Evolutionary conservation across 2,329 filamentous ascomycete genomes (phyloP).

Genomic region (Aureobasidium sp.): DNA sequence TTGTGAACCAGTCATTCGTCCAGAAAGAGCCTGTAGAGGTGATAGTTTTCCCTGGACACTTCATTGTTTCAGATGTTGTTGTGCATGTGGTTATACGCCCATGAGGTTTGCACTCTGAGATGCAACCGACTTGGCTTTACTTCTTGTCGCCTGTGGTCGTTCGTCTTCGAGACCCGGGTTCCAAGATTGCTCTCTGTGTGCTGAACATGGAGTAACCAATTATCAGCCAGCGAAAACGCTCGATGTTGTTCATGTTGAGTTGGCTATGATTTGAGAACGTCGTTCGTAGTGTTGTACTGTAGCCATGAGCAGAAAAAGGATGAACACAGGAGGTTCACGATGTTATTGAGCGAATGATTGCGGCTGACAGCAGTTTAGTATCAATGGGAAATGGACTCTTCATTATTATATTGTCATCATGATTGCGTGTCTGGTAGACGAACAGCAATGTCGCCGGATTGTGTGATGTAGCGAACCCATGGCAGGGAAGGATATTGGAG

Average conservation of each 20-base stretch:
- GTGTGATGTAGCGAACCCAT: conserved; percentile 98
- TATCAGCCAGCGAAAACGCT: too few species aligned
- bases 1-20: not conserved
- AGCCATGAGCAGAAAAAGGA: not conserved
- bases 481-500: conserved; percentile 96
- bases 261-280: not conserved
- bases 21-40: not conserved
- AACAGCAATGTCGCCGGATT: conserved; percentile 93
- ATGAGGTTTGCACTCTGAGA: not conserved
- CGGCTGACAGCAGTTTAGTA: not conserved
- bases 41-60: not conserved
- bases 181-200: too few species aligned
- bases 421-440: conserved; percentile 69
- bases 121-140: not conserved
- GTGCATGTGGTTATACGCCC: not conserved
- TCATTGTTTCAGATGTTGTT: too few species aligned
- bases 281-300: not conserved
- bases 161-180: too few species aligned
- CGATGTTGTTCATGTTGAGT: not conserved
- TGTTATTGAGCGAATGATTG: too few species aligned
- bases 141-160: too few species aligned
- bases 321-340: too few species aligned
- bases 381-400: not conserved
- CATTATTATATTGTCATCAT: conserved; percentile 10
- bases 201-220: too few species aligned